A percentile compares a stretch with the other conserved stretches of the same genome.
These are phyloP conservation scores for Hordeum pubiflorum DNA, from an alignment of 202 grass and related monocot species.

Conservation along the genomic window DNA sequence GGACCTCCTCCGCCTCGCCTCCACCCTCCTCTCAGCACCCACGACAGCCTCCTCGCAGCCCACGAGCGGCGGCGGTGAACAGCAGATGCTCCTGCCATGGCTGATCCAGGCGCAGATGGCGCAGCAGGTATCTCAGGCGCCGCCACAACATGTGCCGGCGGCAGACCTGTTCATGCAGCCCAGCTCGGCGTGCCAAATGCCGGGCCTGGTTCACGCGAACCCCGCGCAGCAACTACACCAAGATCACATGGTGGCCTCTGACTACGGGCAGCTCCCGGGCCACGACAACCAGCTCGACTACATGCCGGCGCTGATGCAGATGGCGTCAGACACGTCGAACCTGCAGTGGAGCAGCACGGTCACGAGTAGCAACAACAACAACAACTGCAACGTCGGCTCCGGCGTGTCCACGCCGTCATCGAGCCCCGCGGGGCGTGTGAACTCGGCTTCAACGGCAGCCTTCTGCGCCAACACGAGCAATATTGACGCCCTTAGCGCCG, in stretches of 20 bases:
- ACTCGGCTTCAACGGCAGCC: constrained; percentile 17
- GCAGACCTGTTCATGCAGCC: constrained; percentile 21
- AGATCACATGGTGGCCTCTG: constrained; percentile 10
- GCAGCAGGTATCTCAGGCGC: neutral
- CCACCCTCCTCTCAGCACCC: constrained; percentile 26
- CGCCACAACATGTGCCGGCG: neutral
- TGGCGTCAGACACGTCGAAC: constrained; percentile 29
- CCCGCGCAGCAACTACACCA: constrained; percentile 5
- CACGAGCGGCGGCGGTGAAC: neutral
- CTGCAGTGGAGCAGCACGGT: constrained; percentile 45
- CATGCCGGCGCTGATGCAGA: constrained; percentile 38
- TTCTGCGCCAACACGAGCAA: constrained; percentile 17
- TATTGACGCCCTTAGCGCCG: neutral
- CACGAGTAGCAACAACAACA: constrained; percentile 27
- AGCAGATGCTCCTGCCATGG: constrained; percentile 29
- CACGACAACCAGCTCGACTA: constrained; percentile 22
- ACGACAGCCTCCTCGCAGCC: neutral
- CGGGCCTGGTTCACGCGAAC: constrained; percentile 21
- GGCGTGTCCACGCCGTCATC: constrained; percentile 71
- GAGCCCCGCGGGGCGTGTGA: constrained; percentile 18
- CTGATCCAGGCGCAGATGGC: constrained; percentile 36
- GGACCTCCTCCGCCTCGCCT: constrained; percentile 58
- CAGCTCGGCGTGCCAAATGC: constrained; percentile 26
- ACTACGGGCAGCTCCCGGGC: neutral
- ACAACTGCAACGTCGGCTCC: constrained; percentile 33